Evolutionary conservation across 2,329 filamentous ascomycete genomes (phyloP), one percentile per base, ranked within the genome.

Genomic region (Aspergillus sp.): DNA sequence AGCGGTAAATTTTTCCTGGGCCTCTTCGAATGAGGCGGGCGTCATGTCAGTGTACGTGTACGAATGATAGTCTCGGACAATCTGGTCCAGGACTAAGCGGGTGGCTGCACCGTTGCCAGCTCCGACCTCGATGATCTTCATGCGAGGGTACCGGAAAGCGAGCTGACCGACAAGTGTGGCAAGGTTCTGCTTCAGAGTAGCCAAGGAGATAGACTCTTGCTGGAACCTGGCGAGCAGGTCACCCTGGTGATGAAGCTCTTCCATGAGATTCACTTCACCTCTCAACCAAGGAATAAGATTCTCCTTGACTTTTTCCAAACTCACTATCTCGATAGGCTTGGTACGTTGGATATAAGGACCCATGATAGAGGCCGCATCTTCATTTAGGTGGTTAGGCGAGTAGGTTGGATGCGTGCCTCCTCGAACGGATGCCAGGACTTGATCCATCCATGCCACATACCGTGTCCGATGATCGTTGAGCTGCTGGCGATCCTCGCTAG

Each of bases 31-130:
- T 65, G 80, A 80, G 4, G 70, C 75, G 0, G 67, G 54, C 0
- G 75, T 78, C n/a, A 81, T 72, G 58, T 82, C 80, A 0, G 80
- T 82, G 66, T 72, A 82, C 0, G 75, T 78, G 64, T 81, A 82
- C 0, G 66, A 71, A 12, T 66, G 63, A 31, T 71, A 77, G 3
- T 58, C 50, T 3, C 62, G 24, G 1, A 66, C 69, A 26, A 78
- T 61, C 5, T 54, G 56, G 2, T 62, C 54, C 9, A 81, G 63
- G 6, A 80, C 55, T 56, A 2, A 65, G 55, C 0, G 77, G 7
- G 57, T 59, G 78, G 2, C 75, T 68, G 20, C 70, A 67, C 76
- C 78, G n/a, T 76, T 78, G 1, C 78, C 78, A 3, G 75, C 78
- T 4, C 62, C 66, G 9, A 55, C 65, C 52, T 78, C 73, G 6